These are phyloP conservation scores for Pseudogymnoascus sp. DNA, from an alignment of 2,329 filamentous ascomycete species.

Conservation along the genomic window DNA sequence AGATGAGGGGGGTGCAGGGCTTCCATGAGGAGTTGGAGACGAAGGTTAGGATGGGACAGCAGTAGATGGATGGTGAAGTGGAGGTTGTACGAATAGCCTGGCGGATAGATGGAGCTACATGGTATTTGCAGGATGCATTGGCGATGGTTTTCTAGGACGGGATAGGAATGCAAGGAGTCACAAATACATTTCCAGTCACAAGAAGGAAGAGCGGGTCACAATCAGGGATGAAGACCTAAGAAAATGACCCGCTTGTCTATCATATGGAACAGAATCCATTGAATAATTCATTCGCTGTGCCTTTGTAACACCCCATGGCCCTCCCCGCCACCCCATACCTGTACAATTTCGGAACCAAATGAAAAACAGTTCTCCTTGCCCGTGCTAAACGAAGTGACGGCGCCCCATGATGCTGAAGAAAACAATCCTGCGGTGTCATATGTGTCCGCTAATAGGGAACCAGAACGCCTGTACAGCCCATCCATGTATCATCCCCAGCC, in stretches of 20 bases:
- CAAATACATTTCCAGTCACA: not conserved
- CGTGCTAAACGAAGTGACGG: not conserved
- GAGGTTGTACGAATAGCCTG: slow-evolving; percentile 7
- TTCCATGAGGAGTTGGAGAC: slow-evolving; percentile 93
- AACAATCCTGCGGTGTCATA: slow-evolving; percentile 1
- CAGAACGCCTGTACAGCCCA: slow-evolving; percentile 6
- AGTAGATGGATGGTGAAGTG: not conserved
- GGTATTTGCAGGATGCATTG: not conserved
- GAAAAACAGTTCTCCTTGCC: not conserved
- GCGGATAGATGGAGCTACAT: not conserved
- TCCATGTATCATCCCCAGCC: slow-evolving; percentile 1
- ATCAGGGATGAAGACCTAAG: too few relatives aligned
- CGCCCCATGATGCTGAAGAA: not conserved
- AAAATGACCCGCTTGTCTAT: not conserved
- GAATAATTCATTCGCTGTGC: not conserved
- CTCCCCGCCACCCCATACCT: not conserved
- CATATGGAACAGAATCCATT: not conserved
- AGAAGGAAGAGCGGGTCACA: not conserved
- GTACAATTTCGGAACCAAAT: slow-evolving; percentile 3
- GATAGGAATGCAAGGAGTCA: not conserved
- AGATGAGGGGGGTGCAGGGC: slow-evolving; percentile 60
- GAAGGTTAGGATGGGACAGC: slow-evolving; percentile 65
- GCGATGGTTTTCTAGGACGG: not conserved
- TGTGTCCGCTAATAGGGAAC: slow-evolving; percentile 1
- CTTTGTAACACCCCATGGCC: not conserved